A percentile compares a stretch with the other conserved stretches of the same genome.
These are phyloP conservation scores for Podaxis pistillaris DNA, from an alignment of 768 basidiomycete genomes.

Conservation along the genomic window DNA sequence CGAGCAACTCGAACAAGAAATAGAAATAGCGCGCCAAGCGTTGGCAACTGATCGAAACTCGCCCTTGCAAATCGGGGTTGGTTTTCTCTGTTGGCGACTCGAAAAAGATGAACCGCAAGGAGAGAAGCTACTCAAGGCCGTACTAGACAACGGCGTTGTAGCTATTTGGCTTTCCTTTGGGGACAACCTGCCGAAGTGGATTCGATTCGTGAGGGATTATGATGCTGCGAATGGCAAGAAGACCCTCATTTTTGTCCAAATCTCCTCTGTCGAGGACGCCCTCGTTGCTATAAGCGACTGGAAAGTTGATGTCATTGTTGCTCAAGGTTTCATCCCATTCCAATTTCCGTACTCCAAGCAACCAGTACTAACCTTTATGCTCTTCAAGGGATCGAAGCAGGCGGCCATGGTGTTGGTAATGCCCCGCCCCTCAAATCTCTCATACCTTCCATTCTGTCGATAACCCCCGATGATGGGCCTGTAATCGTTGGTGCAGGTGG, in stretches of 20 bases:
- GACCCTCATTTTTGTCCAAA: slow-evolving; percentile 60
- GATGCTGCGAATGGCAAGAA: slow-evolving; percentile 40
- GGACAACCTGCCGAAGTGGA: slow-evolving; percentile 54
- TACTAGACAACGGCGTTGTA: slow-evolving; percentile 53
- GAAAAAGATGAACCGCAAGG: slow-evolving; percentile 45
- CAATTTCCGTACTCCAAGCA: background rate
- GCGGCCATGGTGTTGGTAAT: slow-evolving; percentile 65
- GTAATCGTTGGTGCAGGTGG: slow-evolving; percentile 77
- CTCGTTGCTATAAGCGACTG: slow-evolving; percentile 59
- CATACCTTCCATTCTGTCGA: slow-evolving; percentile 51
- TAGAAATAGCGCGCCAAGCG: slow-evolving; percentile 48
- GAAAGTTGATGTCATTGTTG: slow-evolving; percentile 73
- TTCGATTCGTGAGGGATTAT: slow-evolving; percentile 54
- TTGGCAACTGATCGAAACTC: slow-evolving; percentile 34
- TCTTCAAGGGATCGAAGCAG: slow-evolving; percentile 68
- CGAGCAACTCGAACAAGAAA: slow-evolving; percentile 46
- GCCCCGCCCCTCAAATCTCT: slow-evolving; percentile 63
- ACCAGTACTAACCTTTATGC: slow-evolving; percentile 9
- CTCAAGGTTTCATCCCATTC: slow-evolving; percentile 55
- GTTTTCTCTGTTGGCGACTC: slow-evolving; percentile 71
- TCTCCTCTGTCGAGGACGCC: slow-evolving; percentile 62
- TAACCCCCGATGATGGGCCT: slow-evolving; percentile 39
- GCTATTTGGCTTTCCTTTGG: slow-evolving; percentile 82
- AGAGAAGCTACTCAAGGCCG: slow-evolving; percentile 42
- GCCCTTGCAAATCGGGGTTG: slow-evolving; percentile 65